A percentile compares a stretch with the other conserved stretches of the same genome.
Evolutionary conservation across 83 land plant species (phyloP).

Genomic region (Picea abies): DNA sequence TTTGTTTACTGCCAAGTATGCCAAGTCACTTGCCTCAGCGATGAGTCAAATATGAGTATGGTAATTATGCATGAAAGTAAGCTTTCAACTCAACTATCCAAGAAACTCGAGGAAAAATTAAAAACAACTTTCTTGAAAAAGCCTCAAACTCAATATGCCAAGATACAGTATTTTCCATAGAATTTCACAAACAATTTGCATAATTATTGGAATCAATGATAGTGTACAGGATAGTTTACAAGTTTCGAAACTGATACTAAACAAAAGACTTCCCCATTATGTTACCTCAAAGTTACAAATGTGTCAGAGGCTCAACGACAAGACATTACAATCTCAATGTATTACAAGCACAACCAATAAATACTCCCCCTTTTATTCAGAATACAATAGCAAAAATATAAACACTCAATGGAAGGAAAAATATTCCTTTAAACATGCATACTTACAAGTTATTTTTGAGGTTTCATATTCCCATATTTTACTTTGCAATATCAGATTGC

Average conservation of each 20-base stretch:
- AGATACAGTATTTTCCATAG: neutral
- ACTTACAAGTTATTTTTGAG: slow-evolving; percentile 5
- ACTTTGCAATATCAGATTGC: neutral
- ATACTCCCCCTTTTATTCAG: slow-evolving; percentile 1
- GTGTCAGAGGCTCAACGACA: neutral
- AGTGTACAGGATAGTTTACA: slow-evolving; percentile 11
- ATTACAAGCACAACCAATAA: slow-evolving; percentile 2
- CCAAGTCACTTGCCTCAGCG: too few species aligned
- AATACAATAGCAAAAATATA: neutral
- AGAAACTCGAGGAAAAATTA: neutral
- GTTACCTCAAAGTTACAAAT: neutral
- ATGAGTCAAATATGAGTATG: too few species aligned
- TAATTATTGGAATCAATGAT: neutral
- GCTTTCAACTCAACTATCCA: too few species aligned
- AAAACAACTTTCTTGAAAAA: neutral
- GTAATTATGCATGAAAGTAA: too few species aligned
- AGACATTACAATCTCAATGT: slow-evolving; percentile 2
- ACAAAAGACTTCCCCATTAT: neutral
- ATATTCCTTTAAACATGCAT: neutral
- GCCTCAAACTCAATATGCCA: neutral
- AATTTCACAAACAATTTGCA: neutral
- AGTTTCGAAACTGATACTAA: neutral
- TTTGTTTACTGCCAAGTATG: too few species aligned
- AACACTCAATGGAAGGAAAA: slow-evolving; percentile 3
- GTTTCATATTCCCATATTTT: neutral